phyloP scores from a whole-genome alignment of 768 basidiomycete species.

The Suillus discolor region DNA sequence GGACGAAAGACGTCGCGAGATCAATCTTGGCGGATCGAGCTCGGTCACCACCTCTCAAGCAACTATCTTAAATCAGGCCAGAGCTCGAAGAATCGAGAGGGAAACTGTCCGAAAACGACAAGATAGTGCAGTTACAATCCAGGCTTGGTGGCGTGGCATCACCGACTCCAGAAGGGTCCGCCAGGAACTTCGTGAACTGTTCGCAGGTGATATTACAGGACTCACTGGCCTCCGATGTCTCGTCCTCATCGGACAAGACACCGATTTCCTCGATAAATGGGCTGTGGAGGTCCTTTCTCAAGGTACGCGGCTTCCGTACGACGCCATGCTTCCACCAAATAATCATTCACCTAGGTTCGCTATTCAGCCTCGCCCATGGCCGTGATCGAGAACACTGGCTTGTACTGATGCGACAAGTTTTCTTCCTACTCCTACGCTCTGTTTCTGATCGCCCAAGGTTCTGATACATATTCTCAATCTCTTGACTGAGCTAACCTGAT shows the following conservation, averaged over 20 bases:
- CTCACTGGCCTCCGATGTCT: slow-evolving; percentile 65
- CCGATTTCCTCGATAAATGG: slow-evolving; percentile 36
- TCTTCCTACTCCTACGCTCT: slow-evolving; percentile 53
- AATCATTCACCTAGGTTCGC: slow-evolving; percentile 32
- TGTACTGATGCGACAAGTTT: slow-evolving; percentile 55
- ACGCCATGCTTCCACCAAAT: not conserved
- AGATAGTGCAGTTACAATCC: slow-evolving; percentile 63
- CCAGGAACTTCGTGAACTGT: slow-evolving; percentile 46
- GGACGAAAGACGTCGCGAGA: slow-evolving; percentile 58
- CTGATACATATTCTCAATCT: slow-evolving; percentile 24
- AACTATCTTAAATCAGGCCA: slow-evolving; percentile 64
- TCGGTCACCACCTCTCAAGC: slow-evolving; percentile 48
- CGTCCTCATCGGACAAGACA: slow-evolving; percentile 55
- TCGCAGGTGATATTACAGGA: slow-evolving; percentile 54
- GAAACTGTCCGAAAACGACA: slow-evolving; percentile 53
- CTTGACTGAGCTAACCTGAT: slow-evolving; percentile 4
- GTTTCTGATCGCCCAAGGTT: slow-evolving; percentile 53
- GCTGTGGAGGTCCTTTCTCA: slow-evolving; percentile 19
- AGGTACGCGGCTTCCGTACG: not conserved
- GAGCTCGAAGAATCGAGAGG: slow-evolving; percentile 60
- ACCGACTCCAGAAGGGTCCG: slow-evolving; percentile 44
- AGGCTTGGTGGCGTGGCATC: slow-evolving; percentile 70
- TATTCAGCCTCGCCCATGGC: slow-evolving; percentile 43
- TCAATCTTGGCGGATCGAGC: slow-evolving; percentile 74
- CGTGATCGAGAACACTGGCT: slow-evolving; percentile 54